These are phyloP conservation scores for Murraya paniculata DNA, from an alignment of 345 rosid species.

Conservation along the genomic window DNA sequence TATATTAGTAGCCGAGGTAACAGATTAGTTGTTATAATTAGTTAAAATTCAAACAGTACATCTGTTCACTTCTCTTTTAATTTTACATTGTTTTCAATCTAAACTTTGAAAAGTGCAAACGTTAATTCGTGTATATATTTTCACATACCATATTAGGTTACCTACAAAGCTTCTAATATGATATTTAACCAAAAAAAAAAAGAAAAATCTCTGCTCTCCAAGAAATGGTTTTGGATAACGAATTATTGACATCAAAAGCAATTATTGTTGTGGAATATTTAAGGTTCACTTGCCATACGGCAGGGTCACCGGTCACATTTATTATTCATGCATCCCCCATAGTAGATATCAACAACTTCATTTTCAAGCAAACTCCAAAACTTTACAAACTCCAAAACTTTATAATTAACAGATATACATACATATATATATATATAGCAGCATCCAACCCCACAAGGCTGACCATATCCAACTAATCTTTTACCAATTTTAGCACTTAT, in stretches of 20 bases:
- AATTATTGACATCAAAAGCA: background rate
- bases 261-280: background rate
- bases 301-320: rapidly evolving
- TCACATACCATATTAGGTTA: too few species aligned
- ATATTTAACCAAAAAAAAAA: too few species aligned
- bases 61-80: background rate
- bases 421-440: too few species aligned
- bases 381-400: background rate
- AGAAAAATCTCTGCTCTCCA: background rate
- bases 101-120: too few species aligned
- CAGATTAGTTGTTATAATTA: background rate
- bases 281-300: background rate
- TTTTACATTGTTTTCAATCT: background rate
- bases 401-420: background rate
- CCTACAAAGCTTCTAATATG: too few species aligned
- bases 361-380: background rate
- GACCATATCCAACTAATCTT: background rate
- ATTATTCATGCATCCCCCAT: background rate
- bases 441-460: background rate
- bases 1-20: background rate
- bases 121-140: too few species aligned
- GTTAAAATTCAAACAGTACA: background rate
- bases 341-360: background rate
- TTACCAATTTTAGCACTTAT: background rate
- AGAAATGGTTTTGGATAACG: background rate